These are phyloP conservation scores for Dendrobium catenatum DNA, from an alignment of 106 monocot species.

Conservation along the genomic window DNA sequence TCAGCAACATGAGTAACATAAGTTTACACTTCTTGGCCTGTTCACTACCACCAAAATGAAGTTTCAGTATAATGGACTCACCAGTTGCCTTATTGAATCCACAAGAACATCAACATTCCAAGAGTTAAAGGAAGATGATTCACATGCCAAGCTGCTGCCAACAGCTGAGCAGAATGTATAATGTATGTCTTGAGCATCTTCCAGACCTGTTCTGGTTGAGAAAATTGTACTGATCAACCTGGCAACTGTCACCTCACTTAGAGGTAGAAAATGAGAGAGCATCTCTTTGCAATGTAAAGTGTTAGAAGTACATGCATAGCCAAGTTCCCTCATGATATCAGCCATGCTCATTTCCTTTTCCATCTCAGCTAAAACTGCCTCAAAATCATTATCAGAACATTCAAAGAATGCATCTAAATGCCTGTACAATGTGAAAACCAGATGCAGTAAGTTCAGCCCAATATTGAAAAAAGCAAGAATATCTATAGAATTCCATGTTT, in stretches of 20 bases:
- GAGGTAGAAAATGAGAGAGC: conserved; percentile 76
- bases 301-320: conserved; percentile 75
- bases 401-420: conserved; percentile 40
- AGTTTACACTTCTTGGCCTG: background rate
- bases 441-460: background rate
- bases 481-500: background rate
- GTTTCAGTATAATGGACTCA: conserved; percentile 22
- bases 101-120: conserved; percentile 92
- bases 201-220: conserved; percentile 43
- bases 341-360: conserved; percentile 76
- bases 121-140: conserved; percentile 40
- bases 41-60: background rate
- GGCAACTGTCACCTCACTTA: conserved; percentile 61
- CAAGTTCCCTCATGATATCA: conserved; percentile 74
- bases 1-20: background rate
- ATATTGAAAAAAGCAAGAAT: background rate
- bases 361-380: conserved; percentile 67
- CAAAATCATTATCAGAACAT: conserved; percentile 59
- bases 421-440: conserved; percentile 32
- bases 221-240: conserved; percentile 70
- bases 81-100: conserved; percentile 81
- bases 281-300: conserved; percentile 64
- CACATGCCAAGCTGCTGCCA: conserved; percentile 36
- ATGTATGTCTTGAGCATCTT: conserved; percentile 53
- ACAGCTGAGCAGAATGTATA: conserved; percentile 60